These are phyloP conservation scores for Magnolia kwangsiensis DNA, from an alignment of 164 flowering plant genomes.

Conservation along the genomic window DNA sequence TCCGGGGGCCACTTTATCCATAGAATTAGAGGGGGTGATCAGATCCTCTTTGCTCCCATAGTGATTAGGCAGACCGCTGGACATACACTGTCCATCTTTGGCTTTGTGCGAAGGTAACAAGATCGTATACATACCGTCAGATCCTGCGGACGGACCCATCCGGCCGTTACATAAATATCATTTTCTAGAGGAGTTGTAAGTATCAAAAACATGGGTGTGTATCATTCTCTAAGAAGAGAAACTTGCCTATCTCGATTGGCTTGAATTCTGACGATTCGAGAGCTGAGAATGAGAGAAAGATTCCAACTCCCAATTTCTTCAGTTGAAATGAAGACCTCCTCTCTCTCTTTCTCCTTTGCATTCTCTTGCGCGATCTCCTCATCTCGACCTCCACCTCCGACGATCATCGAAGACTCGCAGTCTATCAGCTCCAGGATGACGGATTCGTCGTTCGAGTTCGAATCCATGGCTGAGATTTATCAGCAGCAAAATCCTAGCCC, in stretches of 20 bases:
- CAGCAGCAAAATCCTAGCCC: not conserved
- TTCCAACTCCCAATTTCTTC: conserved; percentile 46
- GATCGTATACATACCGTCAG: not conserved
- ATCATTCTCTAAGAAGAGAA: not conserved
- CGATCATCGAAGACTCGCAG: not conserved
- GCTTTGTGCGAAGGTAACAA: not conserved
- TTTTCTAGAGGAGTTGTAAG: not conserved
- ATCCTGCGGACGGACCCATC: not conserved
- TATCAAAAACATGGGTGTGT: not conserved
- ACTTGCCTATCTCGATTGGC: conserved; percentile 41
- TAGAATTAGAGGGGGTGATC: too few relatives aligned
- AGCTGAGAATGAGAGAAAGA: conserved; percentile 31
- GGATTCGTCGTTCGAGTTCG: conserved; percentile 6
- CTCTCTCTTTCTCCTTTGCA: not conserved
- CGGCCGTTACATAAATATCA: not conserved
- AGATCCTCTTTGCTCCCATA: too few relatives aligned
- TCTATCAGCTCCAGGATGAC: conserved; percentile 14
- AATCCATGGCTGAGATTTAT: not conserved
- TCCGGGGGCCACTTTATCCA: not conserved
- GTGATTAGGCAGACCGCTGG: too few relatives aligned
- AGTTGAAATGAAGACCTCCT: conserved; percentile 19
- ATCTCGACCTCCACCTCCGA: not conserved
- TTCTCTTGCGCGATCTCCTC: conserved; percentile 1
- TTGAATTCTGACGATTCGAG: conserved; percentile 31
- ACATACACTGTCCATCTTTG: too few relatives aligned